A percentile compares a stretch with the other conserved stretches of the same genome.
Conservation (phyloP, 352 stramenopile species). For the Phytophthora rubi region DNA sequence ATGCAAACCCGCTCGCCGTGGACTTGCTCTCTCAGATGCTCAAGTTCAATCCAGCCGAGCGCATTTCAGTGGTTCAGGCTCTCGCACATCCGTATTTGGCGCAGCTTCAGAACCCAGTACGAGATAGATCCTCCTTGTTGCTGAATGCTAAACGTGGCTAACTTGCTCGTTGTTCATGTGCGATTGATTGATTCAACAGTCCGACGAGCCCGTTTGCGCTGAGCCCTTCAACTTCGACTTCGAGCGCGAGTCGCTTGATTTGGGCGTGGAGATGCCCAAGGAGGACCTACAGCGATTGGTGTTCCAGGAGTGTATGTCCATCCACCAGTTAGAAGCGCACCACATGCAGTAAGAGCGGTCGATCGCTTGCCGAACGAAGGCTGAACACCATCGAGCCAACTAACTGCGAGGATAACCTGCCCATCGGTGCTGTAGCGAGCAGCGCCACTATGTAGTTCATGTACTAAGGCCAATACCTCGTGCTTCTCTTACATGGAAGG, state of each 20-base stretch:
- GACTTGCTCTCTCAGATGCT: slow-evolving; percentile 93
- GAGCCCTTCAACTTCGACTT: slow-evolving; percentile 89
- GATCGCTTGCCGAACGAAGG: slow-evolving; percentile 14
- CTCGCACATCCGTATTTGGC: slow-evolving; percentile 90
- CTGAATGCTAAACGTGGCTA: too few relatives aligned
- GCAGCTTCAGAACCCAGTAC: slow-evolving; percentile 91
- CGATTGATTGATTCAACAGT: slow-evolving; percentile 32
- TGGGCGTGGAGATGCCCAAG: slow-evolving; percentile 87
- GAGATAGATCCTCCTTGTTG: background rate
- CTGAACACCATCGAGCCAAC: background rate
- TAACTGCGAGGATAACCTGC: background rate
- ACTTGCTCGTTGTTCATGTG: too few relatives aligned
- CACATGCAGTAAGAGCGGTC: slow-evolving; percentile 57
- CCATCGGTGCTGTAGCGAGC: slow-evolving; percentile 1
- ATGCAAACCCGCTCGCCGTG: slow-evolving; percentile 80
- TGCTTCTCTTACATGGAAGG: background rate
- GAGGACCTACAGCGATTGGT: slow-evolving; percentile 84
- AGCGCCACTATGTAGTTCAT: slow-evolving; percentile 29
- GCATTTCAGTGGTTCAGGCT: slow-evolving; percentile 93
- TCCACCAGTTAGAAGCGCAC: slow-evolving; percentile 73
- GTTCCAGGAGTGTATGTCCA: slow-evolving; percentile 79
- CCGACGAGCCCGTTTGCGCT: slow-evolving; percentile 86
- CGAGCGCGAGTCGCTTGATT: slow-evolving; percentile 80
- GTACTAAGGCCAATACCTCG: slow-evolving; percentile 15
- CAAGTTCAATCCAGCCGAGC: slow-evolving; percentile 93